Percentiles rank a stretch among this genome's conserved stretches.
Evolutionary conservation across 495 filamentous ascomycete species (phyloP).

Genomic region (Astrocystis sublimbata): DNA sequence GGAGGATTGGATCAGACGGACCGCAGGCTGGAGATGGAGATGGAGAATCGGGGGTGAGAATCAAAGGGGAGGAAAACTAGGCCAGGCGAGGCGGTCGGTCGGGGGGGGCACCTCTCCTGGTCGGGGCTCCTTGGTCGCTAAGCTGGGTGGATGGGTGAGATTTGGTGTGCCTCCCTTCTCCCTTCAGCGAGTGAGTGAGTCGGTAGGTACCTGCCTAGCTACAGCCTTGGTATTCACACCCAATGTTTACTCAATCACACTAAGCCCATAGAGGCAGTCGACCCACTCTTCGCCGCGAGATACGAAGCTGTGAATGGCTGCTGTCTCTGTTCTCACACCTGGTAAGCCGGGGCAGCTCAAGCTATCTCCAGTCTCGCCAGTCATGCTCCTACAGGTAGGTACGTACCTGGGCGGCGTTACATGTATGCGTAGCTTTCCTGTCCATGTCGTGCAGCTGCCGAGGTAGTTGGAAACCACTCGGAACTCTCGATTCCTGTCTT

Average conservation of each 20-base stretch:
- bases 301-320: conserved; percentile 6
- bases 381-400: no score
- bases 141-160: no score
- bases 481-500: neutral
- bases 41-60: conserved; percentile 19
- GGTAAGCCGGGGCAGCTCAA: no score
- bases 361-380: no score
- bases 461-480: no score
- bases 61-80: conserved; percentile 21
- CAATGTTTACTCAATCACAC: neutral
- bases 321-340: no score
- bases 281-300: neutral
- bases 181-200: conserved; percentile 4
- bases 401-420: no score
- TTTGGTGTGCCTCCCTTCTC: no score
- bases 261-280: conserved; percentile 2
- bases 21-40: conserved; percentile 21
- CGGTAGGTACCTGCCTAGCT: conserved; percentile 3
- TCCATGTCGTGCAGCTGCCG: no score
- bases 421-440: no score
- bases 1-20: conserved; percentile 16
- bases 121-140: no score
- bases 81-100: conserved; percentile 19
- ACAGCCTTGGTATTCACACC: neutral
- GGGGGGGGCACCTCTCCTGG: no score